These are phyloP conservation scores for Thuidium tamariscinum DNA, from an alignment of 225 moss, liverwort and hornwort species.

Conservation along the genomic window DNA sequence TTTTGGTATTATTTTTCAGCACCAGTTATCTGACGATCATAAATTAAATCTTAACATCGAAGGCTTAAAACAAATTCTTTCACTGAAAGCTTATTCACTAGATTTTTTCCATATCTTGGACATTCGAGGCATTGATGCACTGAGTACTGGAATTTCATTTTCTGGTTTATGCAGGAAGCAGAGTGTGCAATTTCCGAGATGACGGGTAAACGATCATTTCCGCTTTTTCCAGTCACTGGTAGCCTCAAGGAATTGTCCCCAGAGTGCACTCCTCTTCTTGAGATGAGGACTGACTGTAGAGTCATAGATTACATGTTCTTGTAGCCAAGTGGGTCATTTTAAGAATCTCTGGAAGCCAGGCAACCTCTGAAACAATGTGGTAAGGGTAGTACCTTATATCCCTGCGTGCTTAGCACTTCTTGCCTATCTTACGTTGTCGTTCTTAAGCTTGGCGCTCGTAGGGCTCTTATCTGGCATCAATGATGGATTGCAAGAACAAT, in stretches of 20 bases:
- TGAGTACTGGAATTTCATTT: neutral
- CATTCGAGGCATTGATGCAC: neutral
- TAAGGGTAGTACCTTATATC: neutral
- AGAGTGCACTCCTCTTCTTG: constrained; percentile 8
- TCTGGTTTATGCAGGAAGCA: constrained; percentile 48
- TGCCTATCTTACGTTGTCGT: neutral
- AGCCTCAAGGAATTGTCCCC: constrained; percentile 2
- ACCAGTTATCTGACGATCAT: neutral
- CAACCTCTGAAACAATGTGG: constrained; percentile 5
- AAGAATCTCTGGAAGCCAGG: neutral
- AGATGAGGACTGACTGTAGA: constrained; percentile 5
- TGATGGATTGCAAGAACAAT: neutral
- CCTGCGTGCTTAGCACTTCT: neutral
- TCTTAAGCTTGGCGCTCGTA: neutral
- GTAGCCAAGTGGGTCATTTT: neutral
- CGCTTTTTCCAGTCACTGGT: neutral
- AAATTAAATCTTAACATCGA: neutral
- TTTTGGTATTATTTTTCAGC: neutral
- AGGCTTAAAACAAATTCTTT: neutral
- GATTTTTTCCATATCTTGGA: neutral
- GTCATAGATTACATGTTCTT: constrained; percentile 13
- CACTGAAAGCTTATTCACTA: neutral
- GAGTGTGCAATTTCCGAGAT: constrained; percentile 51
- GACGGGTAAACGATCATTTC: constrained; percentile 37
- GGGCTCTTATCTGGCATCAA: neutral